Evolutionary conservation across 2,329 filamentous ascomycete genomes (phyloP), one percentile per base, ranked within the genome.

Genomic region (Sporothrix protearum): DNA sequence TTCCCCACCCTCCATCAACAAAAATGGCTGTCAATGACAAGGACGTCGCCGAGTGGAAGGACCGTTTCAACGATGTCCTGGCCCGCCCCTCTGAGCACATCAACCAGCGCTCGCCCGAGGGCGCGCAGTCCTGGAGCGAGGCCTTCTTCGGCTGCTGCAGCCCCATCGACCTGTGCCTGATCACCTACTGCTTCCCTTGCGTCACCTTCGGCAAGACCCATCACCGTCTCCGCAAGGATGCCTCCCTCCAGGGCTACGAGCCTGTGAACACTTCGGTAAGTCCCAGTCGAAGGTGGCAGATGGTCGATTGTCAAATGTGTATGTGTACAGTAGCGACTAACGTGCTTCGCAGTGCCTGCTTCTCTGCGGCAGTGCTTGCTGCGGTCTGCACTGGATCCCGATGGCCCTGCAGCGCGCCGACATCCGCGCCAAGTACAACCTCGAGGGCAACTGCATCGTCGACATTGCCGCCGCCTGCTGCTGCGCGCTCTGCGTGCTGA

Each of bases 141-240:
- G 74, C 78, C 68, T 81, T 85, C 76, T 85, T 83, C 61, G 80
- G 79, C 71, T 85, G 83, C 80, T 82, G 81, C 77, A 79, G 73
- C 72, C 83, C 83, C 30, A 78, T 84, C 69, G 80, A 82, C 68
- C 79, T 80, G 1, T 85, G 83, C 76, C 74, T 83, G n/a, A 78
- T 84, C 69, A 80, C 81, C 19, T 85, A 79, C 74, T 85, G 80
- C 73, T 73, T 83, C 33, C 83, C 84, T 1, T 85, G 83, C 73
- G 78, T 85, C 42, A 84, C 82, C 45, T 85, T 84, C 66, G 83
- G 83, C 77, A 83, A 83, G 80, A 84, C 82, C 36, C 79, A 84
- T 71, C 83, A 85, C 74, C 81, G 83, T 25, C 76, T 84, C 12
- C 78, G 77, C 72, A 82, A 82, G 77, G 78, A 80, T 33, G 78